Conservation (phyloP, 345 rosid genomes). For the Salix arbutifolia region DNA sequence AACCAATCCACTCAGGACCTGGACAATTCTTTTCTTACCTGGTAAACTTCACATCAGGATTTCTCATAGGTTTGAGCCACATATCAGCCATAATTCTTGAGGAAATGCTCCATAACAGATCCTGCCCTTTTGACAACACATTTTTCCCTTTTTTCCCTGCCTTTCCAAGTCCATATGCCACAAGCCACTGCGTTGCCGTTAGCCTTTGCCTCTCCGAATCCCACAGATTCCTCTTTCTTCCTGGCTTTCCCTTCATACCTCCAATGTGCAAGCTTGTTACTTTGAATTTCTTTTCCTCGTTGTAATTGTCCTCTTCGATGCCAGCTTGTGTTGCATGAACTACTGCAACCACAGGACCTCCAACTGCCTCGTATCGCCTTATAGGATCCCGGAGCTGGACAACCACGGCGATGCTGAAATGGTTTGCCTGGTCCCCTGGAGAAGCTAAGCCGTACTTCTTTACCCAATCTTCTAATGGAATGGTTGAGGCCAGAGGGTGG, state of each 20-base stretch:
- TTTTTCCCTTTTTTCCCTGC: slow-evolving; percentile 51
- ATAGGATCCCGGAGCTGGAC: slow-evolving; percentile 82
- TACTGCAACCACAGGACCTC: slow-evolving; percentile 61
- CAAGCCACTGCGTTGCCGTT: slow-evolving; percentile 87
- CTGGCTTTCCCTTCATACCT: slow-evolving; percentile 43
- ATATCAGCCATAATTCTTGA: slow-evolving; percentile 88
- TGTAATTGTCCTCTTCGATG: slow-evolving; percentile 30
- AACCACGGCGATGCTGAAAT: slow-evolving; percentile 42
- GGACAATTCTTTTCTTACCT: slow-evolving; percentile 15
- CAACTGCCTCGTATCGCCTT: slow-evolving; percentile 82
- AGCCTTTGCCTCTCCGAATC: slow-evolving; percentile 70
- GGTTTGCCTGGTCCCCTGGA: slow-evolving; percentile 28
- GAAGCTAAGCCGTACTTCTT: slow-evolving; percentile 20
- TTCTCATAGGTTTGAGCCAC: slow-evolving; percentile 92
- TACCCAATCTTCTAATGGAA: slow-evolving; percentile 69
- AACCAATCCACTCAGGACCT: not conserved
- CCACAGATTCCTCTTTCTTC: slow-evolving; percentile 45
- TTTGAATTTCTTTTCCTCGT: slow-evolving; percentile 52
- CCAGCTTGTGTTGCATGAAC: slow-evolving; percentile 43
- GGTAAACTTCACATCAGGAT: slow-evolving; percentile 69
- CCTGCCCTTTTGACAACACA: slow-evolving; percentile 38
- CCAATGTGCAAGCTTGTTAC: slow-evolving; percentile 66
- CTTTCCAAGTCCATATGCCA: slow-evolving; percentile 66
- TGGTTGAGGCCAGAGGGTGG: slow-evolving; percentile 50
- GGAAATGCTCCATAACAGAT: slow-evolving; percentile 79